Conservation (phyloP, 257 asterid genomes). For the Voacanga thouarsii region DNA sequence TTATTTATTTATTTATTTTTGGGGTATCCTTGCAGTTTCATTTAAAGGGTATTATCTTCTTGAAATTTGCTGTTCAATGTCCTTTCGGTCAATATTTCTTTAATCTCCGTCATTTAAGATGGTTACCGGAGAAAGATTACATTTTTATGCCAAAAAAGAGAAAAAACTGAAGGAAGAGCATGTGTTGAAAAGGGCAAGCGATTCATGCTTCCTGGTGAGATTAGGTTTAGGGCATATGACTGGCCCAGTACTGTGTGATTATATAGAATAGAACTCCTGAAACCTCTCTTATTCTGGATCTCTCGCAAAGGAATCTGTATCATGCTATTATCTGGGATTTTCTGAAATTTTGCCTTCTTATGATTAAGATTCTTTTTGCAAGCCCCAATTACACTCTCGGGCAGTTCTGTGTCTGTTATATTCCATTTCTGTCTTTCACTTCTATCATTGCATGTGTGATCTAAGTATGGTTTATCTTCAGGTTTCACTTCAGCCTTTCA, state of each 20-base stretch:
- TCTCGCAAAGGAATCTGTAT: too few relatives aligned
- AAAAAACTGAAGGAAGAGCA: background rate
- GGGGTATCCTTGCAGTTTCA: background rate
- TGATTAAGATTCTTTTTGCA: background rate
- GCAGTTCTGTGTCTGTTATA: background rate
- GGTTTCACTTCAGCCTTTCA: constrained; percentile 77
- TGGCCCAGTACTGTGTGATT: background rate
- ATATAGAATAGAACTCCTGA: background rate
- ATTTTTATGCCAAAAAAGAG: background rate
- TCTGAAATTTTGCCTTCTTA: background rate
- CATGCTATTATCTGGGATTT: background rate
- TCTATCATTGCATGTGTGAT: background rate
- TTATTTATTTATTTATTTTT: too few relatives aligned
- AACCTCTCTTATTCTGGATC: background rate
- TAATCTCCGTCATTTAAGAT: background rate
- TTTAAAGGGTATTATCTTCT: background rate
- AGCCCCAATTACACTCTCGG: background rate
- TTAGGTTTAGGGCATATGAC: background rate
- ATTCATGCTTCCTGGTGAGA: background rate
- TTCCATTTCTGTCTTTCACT: background rate
- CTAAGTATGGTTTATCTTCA: constrained; percentile 27
- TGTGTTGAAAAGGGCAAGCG: background rate
- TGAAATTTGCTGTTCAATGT: background rate
- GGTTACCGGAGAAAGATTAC: background rate
- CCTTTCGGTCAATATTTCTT: background rate